These are phyloP conservation scores for Pseudogymnoascus destructans DNA, from an alignment of 2,329 filamentous ascomycete species.

Conservation along the genomic window DNA sequence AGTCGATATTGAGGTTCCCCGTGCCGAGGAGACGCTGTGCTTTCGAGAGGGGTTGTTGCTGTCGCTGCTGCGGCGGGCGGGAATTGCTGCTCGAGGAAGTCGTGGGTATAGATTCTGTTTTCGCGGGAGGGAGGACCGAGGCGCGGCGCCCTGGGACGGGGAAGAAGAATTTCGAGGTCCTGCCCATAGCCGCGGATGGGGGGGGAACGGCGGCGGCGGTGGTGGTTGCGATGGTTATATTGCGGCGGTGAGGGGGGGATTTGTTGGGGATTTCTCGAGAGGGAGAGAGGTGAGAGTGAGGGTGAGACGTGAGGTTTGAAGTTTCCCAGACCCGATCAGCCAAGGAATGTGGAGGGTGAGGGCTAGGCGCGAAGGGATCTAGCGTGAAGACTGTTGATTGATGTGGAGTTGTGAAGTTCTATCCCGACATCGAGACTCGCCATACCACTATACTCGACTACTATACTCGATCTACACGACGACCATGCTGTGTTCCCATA, in stretches of 20 bases:
- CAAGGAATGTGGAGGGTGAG: background rate
- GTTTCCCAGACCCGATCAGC: background rate
- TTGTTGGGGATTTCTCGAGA: background rate
- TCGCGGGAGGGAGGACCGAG: background rate
- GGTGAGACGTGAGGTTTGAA: background rate
- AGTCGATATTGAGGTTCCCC: conserved; percentile 36
- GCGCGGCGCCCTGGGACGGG: conserved; percentile 23
- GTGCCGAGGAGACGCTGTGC: conserved; percentile 24
- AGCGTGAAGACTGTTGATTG: background rate
- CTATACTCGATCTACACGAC: no score
- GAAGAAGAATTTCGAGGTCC: conserved; percentile 27
- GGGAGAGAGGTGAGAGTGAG: background rate
- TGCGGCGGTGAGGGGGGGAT: background rate
- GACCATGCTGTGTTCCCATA: no score
- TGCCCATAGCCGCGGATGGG: conserved; percentile 20
- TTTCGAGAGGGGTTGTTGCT: conserved; percentile 19
- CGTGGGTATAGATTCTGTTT: background rate
- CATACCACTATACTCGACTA: no score
- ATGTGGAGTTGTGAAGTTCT: background rate
- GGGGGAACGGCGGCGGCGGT: background rate
- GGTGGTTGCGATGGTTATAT: background rate
- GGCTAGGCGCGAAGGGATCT: background rate
- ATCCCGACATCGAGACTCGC: background rate
- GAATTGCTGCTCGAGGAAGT: background rate
- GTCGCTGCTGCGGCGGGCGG: conserved; percentile 3